Conservation (phyloP, 2,329 filamentous ascomycete genomes). For the Neofusicoccum laricinum region DNA sequence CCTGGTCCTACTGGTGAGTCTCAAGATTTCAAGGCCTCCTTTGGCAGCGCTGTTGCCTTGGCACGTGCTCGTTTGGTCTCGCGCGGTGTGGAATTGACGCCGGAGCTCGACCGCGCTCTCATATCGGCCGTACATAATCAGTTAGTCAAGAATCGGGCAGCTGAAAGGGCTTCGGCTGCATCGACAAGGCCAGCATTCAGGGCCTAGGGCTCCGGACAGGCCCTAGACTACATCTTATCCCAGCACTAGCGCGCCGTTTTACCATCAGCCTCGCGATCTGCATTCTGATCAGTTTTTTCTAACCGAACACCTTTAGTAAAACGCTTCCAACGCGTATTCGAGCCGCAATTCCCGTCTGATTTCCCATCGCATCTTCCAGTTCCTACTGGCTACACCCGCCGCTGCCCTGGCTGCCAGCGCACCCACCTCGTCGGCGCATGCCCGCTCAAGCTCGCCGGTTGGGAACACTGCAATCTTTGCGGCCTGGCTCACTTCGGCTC, state of each 20-base stretch:
- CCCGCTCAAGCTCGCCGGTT: conserved; percentile 56
- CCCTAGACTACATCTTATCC: too few relatives aligned
- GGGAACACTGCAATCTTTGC: conserved; percentile 63
- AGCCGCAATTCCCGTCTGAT: conserved; percentile 26
- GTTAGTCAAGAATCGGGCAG: neutral
- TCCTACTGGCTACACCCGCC: conserved; percentile 20
- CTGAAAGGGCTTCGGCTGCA: neutral
- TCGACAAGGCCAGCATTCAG: too few relatives aligned
- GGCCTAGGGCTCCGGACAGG: too few relatives aligned
- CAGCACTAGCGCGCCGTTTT: too few relatives aligned
- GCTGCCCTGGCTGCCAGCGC: conserved; percentile 55
- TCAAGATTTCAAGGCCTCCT: neutral
- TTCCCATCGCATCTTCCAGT: conserved; percentile 25
- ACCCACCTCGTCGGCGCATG: conserved; percentile 59
- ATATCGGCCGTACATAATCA: too few relatives aligned
- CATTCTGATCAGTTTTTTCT: too few relatives aligned
- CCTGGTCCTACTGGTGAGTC: conserved; percentile 3
- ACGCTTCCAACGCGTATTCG: conserved; percentile 29
- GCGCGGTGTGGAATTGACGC: neutral
- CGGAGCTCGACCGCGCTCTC: neutral
- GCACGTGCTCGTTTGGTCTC: neutral
- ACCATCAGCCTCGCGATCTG: too few relatives aligned
- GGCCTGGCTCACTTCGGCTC: conserved; percentile 60
- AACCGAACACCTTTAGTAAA: conserved; percentile 23
- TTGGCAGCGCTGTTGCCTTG: neutral